These are phyloP conservation scores for Colletotrichum tamarilloi DNA, from an alignment of 2,329 filamentous ascomycete species.

Conservation along the genomic window DNA sequence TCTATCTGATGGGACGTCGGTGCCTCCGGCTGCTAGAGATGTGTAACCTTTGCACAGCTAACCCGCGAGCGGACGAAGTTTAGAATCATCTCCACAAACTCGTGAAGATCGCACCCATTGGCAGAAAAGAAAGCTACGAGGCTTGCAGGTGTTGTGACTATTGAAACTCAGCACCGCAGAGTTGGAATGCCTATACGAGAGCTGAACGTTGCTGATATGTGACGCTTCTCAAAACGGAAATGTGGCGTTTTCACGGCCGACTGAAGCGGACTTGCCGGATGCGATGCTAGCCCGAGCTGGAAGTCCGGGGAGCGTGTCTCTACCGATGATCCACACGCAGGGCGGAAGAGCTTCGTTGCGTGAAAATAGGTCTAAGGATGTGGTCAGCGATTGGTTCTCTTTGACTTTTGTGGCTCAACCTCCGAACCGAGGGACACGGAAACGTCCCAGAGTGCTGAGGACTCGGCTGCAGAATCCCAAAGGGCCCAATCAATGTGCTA, in stretches of 20 bases:
- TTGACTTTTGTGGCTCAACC: neutral
- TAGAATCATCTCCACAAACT: neutral
- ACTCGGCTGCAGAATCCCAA: no score
- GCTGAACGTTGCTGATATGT: neutral
- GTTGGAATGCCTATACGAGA: neutral
- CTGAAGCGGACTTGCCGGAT: neutral
- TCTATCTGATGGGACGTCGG: neutral
- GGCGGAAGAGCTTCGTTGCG: neutral
- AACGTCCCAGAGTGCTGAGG: neutral
- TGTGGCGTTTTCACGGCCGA: neutral
- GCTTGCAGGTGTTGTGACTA: neutral
- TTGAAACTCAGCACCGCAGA: neutral
- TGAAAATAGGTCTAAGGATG: neutral
- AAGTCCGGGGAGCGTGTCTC: neutral
- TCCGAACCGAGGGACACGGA: neutral
- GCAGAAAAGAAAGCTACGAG: neutral
- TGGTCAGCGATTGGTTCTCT: neutral
- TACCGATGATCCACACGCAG: neutral
- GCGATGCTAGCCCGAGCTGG: neutral
- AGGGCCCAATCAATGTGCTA: neutral
- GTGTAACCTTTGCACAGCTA: neutral
- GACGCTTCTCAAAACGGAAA: neutral
- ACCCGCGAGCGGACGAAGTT: neutral
- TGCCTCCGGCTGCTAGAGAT: neutral
- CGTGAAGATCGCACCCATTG: neutral